These are phyloP conservation scores for Jackrogersella multiformis DNA, from an alignment of 495 filamentous ascomycete species.

Conservation along the genomic window DNA sequence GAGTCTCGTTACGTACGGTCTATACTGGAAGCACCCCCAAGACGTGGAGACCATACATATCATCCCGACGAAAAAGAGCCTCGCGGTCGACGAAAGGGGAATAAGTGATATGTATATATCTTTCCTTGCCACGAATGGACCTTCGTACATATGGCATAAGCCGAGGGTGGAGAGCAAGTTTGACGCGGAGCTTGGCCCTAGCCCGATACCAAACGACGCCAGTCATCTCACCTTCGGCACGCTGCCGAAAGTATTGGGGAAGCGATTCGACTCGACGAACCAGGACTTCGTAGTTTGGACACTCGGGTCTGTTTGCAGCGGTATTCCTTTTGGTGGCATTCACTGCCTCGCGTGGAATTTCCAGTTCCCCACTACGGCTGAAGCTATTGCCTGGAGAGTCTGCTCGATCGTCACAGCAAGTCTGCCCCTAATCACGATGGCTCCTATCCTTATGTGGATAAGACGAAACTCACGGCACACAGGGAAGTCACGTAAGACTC, in stretches of 20 bases:
- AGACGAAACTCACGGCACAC: background rate
- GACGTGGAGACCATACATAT: background rate
- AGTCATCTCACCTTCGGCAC: background rate
- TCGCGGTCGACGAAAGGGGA: background rate
- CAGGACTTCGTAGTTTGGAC: background rate
- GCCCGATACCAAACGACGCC: background rate
- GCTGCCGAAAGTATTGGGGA: background rate
- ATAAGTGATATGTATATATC: background rate
- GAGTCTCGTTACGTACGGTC: background rate
- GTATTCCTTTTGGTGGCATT: background rate
- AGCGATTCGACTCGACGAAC: background rate
- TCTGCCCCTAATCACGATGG: background rate
- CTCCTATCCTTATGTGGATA: background rate
- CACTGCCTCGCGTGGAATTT: background rate
- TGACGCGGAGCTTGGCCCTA: background rate
- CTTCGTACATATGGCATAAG: background rate
- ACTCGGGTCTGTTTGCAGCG: background rate
- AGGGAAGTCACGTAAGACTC: background rate
- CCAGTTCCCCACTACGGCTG: background rate
- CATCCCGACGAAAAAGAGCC: background rate
- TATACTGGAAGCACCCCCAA: background rate
- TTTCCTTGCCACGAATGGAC: background rate
- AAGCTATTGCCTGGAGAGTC: background rate
- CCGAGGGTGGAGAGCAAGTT: background rate
- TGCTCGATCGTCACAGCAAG: background rate